Base-by-base conservation (phyloP, 1,284 basidiomycete genomes). In the Phellopilus nigrolimitatus region DNA sequence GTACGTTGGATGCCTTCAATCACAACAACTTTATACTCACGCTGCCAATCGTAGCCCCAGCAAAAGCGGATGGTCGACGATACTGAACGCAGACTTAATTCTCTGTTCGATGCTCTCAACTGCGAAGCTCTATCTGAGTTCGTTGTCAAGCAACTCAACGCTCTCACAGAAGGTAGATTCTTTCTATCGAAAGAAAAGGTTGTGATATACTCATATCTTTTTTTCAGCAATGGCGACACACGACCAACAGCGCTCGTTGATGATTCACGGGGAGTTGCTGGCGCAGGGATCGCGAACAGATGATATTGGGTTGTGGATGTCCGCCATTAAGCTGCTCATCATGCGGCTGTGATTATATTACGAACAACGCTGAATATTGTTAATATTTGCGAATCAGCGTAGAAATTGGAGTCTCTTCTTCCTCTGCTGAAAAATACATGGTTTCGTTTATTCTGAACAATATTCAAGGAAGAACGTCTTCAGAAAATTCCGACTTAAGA, bases 71-170 rank as follows among this genome's bases (percentile, higher is more conserved):
- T 95, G 60, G 81, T 85, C 0, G 91, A 94, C 55, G 95, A 97
- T 63, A 79, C 93, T 2, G 93, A 97, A 64, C 79, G 91, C 22
- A 78, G 95, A 24, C 74, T 97, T 62, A 94, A 88, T 65, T 78
- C 85, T 3, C 69, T 97, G 48, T 95, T 95, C 61, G 95, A 97
- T 65, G 84, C 84, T 25, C 71, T 97, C 59, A 97, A 97, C 69
- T 95, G 92, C 64, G 92, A 91, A 60, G 88, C 89, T 5, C 67
- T 97, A 17, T 85, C 88, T n/a, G 71, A 74, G 54, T 68, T 76
- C 21, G 81, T 88, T 24, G 74, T 88, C 22, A 84, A 85, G 40
- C 81, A 88, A 61, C 68, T 93, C 40, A 59, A 79, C 17, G 76
- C 80, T 39, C 74, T 93, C 36, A 74, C 79, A 1, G 73, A 77